Evolutionary conservation across 176 grass and related monocot species (phyloP), one percentile per base, ranked within the genome.

Genomic region (Oryza brachyantha): DNA sequence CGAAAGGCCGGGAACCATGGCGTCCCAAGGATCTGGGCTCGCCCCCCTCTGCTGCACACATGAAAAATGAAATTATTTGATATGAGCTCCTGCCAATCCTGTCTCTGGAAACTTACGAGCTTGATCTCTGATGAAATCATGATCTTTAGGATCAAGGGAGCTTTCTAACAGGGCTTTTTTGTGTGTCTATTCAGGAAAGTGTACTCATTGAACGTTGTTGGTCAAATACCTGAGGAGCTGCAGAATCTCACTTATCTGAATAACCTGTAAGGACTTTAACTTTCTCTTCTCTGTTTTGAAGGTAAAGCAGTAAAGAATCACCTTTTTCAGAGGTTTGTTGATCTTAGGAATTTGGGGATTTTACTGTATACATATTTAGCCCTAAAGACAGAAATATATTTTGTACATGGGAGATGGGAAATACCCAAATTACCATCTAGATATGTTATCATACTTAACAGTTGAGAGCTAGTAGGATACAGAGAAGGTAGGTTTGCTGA

Each of bases 231-330:
- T 19, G 72, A 88, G 21, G 90, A 93, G 26, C 80, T 89, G 21
- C 86, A 89, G 66, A 84, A 82, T 64, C 75, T 93, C 39, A 78
- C 90, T 12, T 81, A 86, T 22, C 90, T 89, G 46, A 50, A 50
- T 50, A 50, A 50, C 46, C 13, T 50, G 46, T 50, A 50, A 17
- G 46, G 1, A 3, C 46, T 34, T 36, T 39, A 16, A 35, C 26
- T 42, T 34, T 40, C 11, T 55, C 14, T 28, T 21, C 14, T 82
- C 60, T n/a, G 16, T 40, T 25, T 28, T 52, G n/a, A 34, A 28
- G n/a, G 34, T 28, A 41, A 72, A 36, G 28, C 41, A 43, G 41
- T 43, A 43, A 42, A 42, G 10, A 10, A 42, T 11, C 3, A 42
- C 11, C 21, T 50, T 50, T 41, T 50, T 50, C 14, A 32, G 1